Percentiles rank a stretch among this genome's conserved stretches.
Conservation (phyloP, 1,139 yeast species). For the Taphrina wiesneri region DNA sequence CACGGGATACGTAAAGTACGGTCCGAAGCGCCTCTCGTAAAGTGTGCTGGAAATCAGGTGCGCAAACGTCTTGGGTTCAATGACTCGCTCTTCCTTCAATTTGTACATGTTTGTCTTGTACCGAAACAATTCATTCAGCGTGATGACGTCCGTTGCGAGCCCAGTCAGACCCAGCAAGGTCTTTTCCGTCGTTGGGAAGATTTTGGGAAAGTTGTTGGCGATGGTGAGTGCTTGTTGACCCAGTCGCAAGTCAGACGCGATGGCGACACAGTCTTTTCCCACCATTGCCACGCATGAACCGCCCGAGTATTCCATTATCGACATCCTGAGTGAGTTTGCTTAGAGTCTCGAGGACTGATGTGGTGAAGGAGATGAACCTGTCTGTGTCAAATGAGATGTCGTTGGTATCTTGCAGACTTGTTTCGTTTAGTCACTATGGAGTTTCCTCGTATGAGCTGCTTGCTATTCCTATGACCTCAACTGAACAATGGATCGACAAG, state of each 20-base stretch:
- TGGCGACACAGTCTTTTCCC: conserved; percentile 97
- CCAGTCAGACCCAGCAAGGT: conserved; percentile 92
- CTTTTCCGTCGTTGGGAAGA: conserved; percentile 74
- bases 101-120: conserved; percentile 85
- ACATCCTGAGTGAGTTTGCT: conserved; percentile 13
- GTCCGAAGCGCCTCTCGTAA: conserved; percentile 88
- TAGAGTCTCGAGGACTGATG: not conserved
- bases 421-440: not conserved
- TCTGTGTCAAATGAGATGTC: not conserved
- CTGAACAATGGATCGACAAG: not conserved
- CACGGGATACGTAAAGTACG: conserved; percentile 93
- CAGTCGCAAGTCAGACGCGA: conserved; percentile 90
- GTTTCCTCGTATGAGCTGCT: no score
- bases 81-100: conserved; percentile 83
- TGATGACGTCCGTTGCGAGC: conserved; percentile 87
- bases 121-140: conserved; percentile 74
- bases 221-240: conserved; percentile 94
- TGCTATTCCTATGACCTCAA: no score
- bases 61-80: conserved; percentile 93
- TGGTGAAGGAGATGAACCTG: not conserved
- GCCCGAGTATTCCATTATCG: conserved; percentile 48
- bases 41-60: conserved; percentile 86
- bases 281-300: conserved; percentile 99
- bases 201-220: conserved; percentile 87
- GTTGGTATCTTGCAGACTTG: not conserved